Evolutionary conservation across 2,329 filamentous ascomycete genomes (phyloP).

Genomic region (Epichloe brachyelytri): DNA sequence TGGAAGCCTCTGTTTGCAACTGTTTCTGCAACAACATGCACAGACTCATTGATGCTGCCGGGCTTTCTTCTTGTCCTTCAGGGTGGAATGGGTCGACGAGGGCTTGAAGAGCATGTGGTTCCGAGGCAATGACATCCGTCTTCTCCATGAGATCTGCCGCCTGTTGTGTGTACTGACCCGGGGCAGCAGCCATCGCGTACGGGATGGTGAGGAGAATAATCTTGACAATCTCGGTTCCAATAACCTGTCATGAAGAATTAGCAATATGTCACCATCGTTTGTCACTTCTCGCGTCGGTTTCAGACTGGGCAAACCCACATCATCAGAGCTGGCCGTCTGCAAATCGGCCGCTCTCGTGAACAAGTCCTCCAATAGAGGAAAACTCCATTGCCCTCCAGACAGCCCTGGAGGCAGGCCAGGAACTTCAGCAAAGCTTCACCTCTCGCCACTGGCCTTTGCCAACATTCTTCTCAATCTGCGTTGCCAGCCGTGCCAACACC

Average conservation of each 20-base stretch:
- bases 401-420: conserved; percentile 69
- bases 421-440: conserved; percentile 87
- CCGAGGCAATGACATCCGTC: conserved; percentile 86
- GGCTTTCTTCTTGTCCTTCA: conserved; percentile 48
- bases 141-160: conserved; percentile 76
- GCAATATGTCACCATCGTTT: too few relatives aligned
- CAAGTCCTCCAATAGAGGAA: conserved; percentile 80
- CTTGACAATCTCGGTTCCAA: conserved; percentile 81
- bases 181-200: conserved; percentile 68
- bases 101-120: conserved; percentile 71
- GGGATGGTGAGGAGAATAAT: conserved; percentile 92
- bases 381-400: conserved; percentile 72
- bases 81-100: conserved; percentile 75
- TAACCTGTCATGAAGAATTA: conserved; percentile 30
- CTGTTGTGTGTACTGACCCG: conserved; percentile 56
- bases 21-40: conserved; percentile 78
- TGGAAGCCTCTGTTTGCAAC: conserved; percentile 61
- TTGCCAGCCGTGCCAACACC: conserved; percentile 50
- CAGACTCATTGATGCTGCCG: conserved; percentile 52
- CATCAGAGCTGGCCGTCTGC: conserved; percentile 84
- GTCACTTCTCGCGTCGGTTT: neutral
- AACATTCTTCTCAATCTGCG: conserved; percentile 53
- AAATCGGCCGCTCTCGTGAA: conserved; percentile 84
- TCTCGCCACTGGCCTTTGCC: conserved; percentile 71
- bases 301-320: conserved; percentile 45